Evolutionary conservation across 768 basidiomycete species (phyloP).

Genomic region (Lactarius evosmus): DNA sequence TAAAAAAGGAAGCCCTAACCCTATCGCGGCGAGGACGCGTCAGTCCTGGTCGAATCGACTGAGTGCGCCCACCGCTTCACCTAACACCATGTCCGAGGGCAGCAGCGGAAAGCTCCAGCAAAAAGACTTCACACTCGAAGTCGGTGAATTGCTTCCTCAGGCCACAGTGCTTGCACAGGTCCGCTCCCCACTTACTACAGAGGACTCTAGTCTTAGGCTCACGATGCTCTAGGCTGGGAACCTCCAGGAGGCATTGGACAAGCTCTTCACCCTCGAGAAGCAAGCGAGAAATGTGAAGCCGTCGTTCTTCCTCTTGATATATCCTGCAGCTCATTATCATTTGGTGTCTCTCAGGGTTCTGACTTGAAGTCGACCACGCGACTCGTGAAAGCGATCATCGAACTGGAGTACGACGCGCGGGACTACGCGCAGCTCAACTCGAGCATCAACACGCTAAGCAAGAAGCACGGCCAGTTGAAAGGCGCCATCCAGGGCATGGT

Average conservation of each 20-base stretch:
- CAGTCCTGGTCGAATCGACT: conserved; percentile 29
- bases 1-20: conserved; percentile 28
- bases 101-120: conserved; percentile 67
- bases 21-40: conserved; percentile 35
- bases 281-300: conserved; percentile 85
- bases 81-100: conserved; percentile 61
- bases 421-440: conserved; percentile 71
- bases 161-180: conserved; percentile 71
- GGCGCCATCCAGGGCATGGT: conserved; percentile 88
- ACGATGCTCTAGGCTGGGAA: conserved; percentile 58
- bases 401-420: conserved; percentile 67
- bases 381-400: conserved; percentile 69
- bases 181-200: conserved; percentile 27
- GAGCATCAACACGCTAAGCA: conserved; percentile 67
- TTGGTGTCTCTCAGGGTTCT: conserved; percentile 60
- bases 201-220: conserved; percentile 3
- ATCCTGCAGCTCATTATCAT: background rate
- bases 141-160: conserved; percentile 69
- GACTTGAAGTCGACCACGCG: conserved; percentile 90
- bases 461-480: conserved; percentile 97
- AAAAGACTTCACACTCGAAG: conserved; percentile 83
- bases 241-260: conserved; percentile 85
- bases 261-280: conserved; percentile 86
- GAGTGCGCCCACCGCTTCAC: conserved; percentile 1
- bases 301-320: conserved; percentile 20